Conservation (phyloP, 768 basidiomycete species). For the Lactarius deliciosus region DNA sequence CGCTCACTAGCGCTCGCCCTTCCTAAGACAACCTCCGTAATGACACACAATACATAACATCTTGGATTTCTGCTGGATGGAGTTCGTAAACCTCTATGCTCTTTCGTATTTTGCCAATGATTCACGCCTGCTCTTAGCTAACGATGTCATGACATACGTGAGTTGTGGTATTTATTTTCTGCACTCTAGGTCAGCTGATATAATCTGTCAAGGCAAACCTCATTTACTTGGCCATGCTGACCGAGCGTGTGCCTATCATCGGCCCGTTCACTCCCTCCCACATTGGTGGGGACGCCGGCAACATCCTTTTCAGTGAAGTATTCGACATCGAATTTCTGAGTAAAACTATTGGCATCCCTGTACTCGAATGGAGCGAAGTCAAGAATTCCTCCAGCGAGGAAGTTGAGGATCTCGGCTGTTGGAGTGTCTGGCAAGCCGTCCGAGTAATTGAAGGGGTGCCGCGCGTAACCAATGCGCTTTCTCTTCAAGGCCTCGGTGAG, state of each 20-base stretch:
- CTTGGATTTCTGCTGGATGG: conserved; percentile 79
- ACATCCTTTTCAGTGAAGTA: conserved; percentile 41
- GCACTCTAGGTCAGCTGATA: neutral
- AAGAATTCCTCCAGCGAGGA: conserved; percentile 37
- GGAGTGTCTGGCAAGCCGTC: conserved; percentile 44
- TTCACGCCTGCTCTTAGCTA: conserved; percentile 43
- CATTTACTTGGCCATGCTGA: conserved; percentile 42
- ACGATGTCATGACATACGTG: conserved; percentile 76
- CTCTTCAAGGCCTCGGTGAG: conserved; percentile 37
- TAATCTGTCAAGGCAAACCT: conserved; percentile 37
- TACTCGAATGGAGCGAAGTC: conserved; percentile 46
- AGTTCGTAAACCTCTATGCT: conserved; percentile 36
- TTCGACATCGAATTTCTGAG: conserved; percentile 44
- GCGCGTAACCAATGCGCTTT: conserved; percentile 33
- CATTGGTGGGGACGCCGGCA: conserved; percentile 38
- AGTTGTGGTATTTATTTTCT: conserved; percentile 26
- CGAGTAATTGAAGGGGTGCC: conserved; percentile 34
- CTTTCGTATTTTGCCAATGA: neutral
- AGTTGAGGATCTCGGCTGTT: conserved; percentile 43
- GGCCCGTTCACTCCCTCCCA: conserved; percentile 44
- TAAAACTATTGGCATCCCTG: conserved; percentile 37
- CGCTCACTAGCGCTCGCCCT: neutral
- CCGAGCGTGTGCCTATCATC: conserved; percentile 42
- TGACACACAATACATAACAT: conserved; percentile 65
- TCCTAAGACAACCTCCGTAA: conserved; percentile 58